Conservation (phyloP, 768 basidiomycete species). For the Collybiopsis confluens region DNA sequence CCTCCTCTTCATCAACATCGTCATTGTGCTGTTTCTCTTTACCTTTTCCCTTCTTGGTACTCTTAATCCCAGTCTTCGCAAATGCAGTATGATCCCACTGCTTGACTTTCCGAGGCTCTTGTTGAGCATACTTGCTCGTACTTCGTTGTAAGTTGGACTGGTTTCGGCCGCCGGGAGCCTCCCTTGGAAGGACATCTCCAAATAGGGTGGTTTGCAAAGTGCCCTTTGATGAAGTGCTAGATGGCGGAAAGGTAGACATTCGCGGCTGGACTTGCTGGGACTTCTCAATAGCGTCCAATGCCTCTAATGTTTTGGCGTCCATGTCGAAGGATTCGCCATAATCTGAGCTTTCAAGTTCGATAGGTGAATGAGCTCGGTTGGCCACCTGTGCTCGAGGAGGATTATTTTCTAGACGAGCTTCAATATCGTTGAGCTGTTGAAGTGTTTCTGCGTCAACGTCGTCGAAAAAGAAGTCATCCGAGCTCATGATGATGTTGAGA, state of each 20-base stretch:
- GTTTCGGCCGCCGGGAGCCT: constrained; percentile 28
- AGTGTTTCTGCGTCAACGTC: constrained; percentile 56
- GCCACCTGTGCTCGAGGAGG: constrained; percentile 16
- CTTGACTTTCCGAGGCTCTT: constrained; percentile 65
- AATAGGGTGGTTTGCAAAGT: constrained; percentile 63
- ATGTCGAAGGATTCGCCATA: constrained; percentile 45
- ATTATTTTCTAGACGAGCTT: constrained; percentile 44
- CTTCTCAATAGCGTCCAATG: constrained; percentile 49
- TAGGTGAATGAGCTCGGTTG: constrained; percentile 14
- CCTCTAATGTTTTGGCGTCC: constrained; percentile 53
- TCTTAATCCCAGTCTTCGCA: constrained; percentile 72
- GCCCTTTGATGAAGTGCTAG: constrained; percentile 28
- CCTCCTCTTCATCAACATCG: constrained; percentile 56
- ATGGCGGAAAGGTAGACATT: constrained; percentile 36
- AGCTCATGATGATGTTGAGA: constrained; percentile 51
- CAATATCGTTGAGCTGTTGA: constrained; percentile 64
- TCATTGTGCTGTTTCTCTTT: constrained; percentile 35
- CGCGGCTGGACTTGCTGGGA: constrained; percentile 36
- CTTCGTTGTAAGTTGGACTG: constrained; percentile 31
- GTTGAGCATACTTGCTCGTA: constrained; percentile 31
- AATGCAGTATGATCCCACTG: constrained; percentile 90
- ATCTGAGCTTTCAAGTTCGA: constrained; percentile 8
- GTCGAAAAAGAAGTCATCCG: constrained; percentile 73
- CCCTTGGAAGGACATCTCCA: constrained; percentile 47
- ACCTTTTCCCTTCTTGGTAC: constrained; percentile 51